Base-by-base conservation (phyloP, 1,284 basidiomycete species). In the Leccinum fuscescens region DNA sequence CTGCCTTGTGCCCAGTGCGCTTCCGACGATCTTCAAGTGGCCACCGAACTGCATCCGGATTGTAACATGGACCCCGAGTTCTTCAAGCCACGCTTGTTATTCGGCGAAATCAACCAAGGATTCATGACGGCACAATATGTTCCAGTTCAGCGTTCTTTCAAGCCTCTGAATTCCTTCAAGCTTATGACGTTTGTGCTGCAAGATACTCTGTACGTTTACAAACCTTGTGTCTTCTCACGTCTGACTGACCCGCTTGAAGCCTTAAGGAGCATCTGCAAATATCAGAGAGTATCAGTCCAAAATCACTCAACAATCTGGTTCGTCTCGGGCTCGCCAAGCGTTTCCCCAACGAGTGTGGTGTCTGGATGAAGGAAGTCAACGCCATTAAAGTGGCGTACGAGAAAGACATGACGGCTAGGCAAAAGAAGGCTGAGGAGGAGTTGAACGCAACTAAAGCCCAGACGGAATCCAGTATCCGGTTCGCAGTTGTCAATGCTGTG, bases 61-160 rank as follows among this genome's bases (percentile, higher is more conserved):
- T 70, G 66, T 55, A 14, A 62, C 3, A 33, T 75, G 17, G 68
- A 75, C 17, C 61, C 64, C 0, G 57, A 56, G 1, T 35, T 65
- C n/a, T 64, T 75, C 49, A 65, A 65, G 22, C 76, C 76, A 29
- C 66, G 63, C 17, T 57, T 78, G 0, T 35, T 77, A n/a, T 63
- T 54, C 46, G 76, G 76, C 11, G 76, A 77, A 61, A 75, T 74
- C 9, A 61, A 59, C 12, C 75, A 77, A 62, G 76, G 70, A 1
- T 67, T 77, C 31, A 61, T 78, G 60, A 76, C 71, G 0, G 59
- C 61, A 3, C 53, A 55, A 56, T 78, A 73, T 55, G 58, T 69
- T 2, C 60, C 68, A 17, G 56, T 57, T 5, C 70, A 54, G 52
- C 67, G 62, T 20, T 53, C 33, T 2, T 8, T 61, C 22, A 65